Percentiles rank a stretch among this genome's conserved stretches.
Conservation (phyloP, 768 basidiomycete species). For the Glaciozyma martinii region DNA sequence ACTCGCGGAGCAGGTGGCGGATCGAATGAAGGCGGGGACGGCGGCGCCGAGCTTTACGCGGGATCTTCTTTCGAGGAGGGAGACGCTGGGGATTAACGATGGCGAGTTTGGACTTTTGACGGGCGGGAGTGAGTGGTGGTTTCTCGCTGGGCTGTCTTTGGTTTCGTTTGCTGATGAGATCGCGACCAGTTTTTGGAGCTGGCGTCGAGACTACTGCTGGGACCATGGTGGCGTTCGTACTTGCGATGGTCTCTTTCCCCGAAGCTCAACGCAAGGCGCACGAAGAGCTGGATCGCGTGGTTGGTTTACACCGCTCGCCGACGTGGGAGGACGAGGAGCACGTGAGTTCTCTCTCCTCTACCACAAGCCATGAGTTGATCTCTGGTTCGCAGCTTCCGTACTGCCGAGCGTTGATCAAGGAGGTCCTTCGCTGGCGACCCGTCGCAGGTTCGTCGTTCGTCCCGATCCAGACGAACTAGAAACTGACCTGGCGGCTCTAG, state of each 20-base stretch:
- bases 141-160: neutral
- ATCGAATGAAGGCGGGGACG: constrained; percentile 5
- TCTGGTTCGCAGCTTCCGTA: constrained; percentile 21
- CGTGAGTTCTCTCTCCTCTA: too few relatives aligned
- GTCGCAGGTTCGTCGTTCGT: too few relatives aligned
- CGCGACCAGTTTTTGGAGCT: neutral
- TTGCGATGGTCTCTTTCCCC: constrained; percentile 12
- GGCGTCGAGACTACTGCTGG: constrained; percentile 28
- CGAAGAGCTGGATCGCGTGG: constrained; percentile 22
- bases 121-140: constrained; percentile 6
- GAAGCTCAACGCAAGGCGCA: constrained; percentile 15
- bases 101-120: constrained; percentile 9
- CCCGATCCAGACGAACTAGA: too few relatives aligned
- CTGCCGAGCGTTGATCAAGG: constrained; percentile 16
- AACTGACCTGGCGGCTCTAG: too few relatives aligned
- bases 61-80: constrained; percentile 1
- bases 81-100: constrained; percentile 2
- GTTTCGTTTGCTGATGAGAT: neutral
- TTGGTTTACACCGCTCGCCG: constrained; percentile 14
- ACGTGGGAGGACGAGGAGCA: constrained; percentile 16
- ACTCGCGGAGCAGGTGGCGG: constrained; percentile 2
- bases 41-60: constrained; percentile 10
- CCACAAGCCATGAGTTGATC: neutral
- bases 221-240: constrained; percentile 15
- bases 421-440: constrained; percentile 28